Percentiles rank a stretch among this genome's conserved stretches.
These are phyloP conservation scores for Exophiala bonariae DNA, from an alignment of 2,329 filamentous ascomycete species.

Conservation along the genomic window DNA sequence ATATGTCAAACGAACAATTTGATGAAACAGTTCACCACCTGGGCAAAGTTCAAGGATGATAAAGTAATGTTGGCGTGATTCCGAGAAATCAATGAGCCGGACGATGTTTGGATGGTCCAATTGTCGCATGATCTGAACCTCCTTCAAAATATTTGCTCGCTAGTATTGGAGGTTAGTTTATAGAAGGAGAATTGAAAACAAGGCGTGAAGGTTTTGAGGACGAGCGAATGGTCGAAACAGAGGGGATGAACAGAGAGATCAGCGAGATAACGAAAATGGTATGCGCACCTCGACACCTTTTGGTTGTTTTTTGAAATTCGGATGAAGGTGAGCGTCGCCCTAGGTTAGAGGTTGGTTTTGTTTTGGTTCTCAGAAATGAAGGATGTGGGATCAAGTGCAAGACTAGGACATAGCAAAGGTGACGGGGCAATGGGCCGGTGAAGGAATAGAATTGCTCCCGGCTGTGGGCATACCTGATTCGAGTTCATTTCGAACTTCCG, in stretches of 20 bases:
- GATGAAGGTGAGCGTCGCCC: conserved; percentile 90
- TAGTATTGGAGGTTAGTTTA: conserved; percentile 44
- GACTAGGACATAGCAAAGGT: conserved; percentile 30
- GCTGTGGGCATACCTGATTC: conserved; percentile 76
- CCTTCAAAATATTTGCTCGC: conserved; percentile 96
- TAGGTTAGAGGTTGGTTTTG: conserved; percentile 61
- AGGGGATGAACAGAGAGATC: conserved; percentile 12
- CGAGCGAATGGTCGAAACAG: not conserved
- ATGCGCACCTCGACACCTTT: conserved; percentile 94
- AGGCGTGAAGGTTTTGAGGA: not conserved
- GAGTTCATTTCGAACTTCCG: conserved; percentile 99
- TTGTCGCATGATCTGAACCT: conserved; percentile 98
- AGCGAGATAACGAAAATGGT: conserved; percentile 34
- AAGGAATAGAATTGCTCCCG: conserved; percentile 21
- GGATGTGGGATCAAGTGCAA: conserved; percentile 25
- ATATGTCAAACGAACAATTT: conserved; percentile 96
- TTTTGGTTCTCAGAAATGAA: conserved; percentile 32
- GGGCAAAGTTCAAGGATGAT: conserved; percentile 94
- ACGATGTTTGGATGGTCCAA: conserved; percentile 96
- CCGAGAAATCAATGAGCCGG: conserved; percentile 88
- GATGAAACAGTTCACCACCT: conserved; percentile 95
- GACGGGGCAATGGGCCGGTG: not conserved
- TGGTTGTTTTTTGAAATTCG: conserved; percentile 90
- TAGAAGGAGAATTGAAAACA: conserved; percentile 24
- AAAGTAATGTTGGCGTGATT: conserved; percentile 94